These are phyloP conservation scores for Akanthomyces uredinophilus DNA, from an alignment of 2,329 filamentous ascomycete genomes.

Conservation along the genomic window DNA sequence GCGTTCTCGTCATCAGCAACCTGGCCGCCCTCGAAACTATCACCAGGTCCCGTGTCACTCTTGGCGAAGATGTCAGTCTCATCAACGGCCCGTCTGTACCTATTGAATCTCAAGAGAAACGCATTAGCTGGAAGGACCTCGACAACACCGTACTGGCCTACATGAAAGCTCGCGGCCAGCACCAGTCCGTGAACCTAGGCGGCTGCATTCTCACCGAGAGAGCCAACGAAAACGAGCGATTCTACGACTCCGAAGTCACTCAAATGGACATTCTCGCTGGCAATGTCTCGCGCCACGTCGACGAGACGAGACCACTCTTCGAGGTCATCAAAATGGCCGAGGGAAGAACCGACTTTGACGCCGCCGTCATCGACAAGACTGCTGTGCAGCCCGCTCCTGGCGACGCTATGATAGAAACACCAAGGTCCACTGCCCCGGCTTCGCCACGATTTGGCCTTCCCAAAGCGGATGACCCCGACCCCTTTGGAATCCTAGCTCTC, in stretches of 20 bases:
- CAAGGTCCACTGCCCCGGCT: conserved; percentile 30
- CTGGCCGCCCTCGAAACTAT: conserved; percentile 79
- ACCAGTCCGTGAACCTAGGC: conserved; percentile 49
- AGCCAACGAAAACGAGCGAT: conserved; percentile 55
- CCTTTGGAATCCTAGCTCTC: conserved; percentile 85
- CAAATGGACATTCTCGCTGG: conserved; percentile 55
- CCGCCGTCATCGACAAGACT: conserved; percentile 57
- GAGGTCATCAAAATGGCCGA: conserved; percentile 87
- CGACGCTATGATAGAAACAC: conserved; percentile 57
- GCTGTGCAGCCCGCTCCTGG: conserved; percentile 67
- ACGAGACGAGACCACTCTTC: conserved; percentile 57
- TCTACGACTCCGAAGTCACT: conserved; percentile 46
- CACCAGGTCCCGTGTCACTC: conserved; percentile 68
- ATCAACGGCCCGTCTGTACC: conserved; percentile 68
- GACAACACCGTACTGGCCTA: conserved; percentile 54
- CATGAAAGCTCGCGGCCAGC: conserved; percentile 52
- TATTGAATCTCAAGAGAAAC: conserved; percentile 46
- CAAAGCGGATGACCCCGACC: conserved; percentile 76
- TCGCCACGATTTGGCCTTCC: conserved; percentile 68
- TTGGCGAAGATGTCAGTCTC: conserved; percentile 76
- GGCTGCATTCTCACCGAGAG: conserved; percentile 54
- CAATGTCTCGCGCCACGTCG: conserved; percentile 48
- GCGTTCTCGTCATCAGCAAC: conserved; percentile 87
- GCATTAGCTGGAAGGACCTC: conserved; percentile 47
- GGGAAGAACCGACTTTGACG: conserved; percentile 71